Conservation (phyloP, 345 rosid species). For the Mercurialis annua region DNA sequence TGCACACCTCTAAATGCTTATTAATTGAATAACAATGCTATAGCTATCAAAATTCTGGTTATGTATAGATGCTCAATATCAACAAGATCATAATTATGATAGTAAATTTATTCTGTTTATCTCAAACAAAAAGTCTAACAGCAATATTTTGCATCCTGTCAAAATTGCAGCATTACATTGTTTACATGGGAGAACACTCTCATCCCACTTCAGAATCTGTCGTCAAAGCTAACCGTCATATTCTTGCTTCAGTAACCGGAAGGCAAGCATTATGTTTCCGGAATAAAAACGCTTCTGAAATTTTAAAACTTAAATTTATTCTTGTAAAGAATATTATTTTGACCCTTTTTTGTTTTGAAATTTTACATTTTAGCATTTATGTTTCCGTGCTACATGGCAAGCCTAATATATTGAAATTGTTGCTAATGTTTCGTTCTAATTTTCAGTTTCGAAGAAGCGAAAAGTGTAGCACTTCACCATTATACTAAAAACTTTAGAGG, state of each 20-base stretch:
- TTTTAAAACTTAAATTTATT: too few relatives aligned
- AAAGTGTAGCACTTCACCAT: conserved; percentile 37
- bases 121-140: background rate
- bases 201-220: conserved; percentile 43
- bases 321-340: too few relatives aligned
- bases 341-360: too few relatives aligned
- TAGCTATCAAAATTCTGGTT: too few relatives aligned
- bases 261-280: conserved; percentile 28
- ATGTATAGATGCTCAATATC: background rate
- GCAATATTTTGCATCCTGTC: background rate
- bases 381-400: too few relatives aligned
- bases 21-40: too few relatives aligned
- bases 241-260: conserved; percentile 39
- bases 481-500: conserved; percentile 51
- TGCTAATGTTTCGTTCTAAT: background rate
- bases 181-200: conserved; percentile 49
- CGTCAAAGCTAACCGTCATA: conserved; percentile 35
- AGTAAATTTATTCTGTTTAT: background rate
- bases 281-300: too few relatives aligned
- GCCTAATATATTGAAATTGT: background rate
- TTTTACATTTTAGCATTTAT: too few relatives aligned
- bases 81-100: too few relatives aligned
- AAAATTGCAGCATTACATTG: conserved; percentile 44
- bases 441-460: conserved; percentile 37
- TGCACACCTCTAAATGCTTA: too few relatives aligned